Base-by-base conservation (phyloP, 2,329 filamentous ascomycete genomes). In the Falciphora oryzae region DNA sequence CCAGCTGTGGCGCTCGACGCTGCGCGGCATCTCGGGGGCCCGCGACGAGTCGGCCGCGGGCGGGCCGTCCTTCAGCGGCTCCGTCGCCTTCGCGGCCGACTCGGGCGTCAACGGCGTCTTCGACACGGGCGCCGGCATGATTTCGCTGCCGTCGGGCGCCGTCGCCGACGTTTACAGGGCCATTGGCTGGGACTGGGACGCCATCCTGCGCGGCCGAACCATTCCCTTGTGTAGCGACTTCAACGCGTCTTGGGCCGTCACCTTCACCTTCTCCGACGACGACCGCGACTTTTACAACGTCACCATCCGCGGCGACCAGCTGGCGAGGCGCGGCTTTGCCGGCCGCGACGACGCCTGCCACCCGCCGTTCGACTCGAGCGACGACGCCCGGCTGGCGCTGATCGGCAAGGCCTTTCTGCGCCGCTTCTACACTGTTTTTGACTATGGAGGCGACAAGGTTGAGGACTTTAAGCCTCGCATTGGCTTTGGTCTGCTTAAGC, bases 141-240 rank as follows among this genome's bases (percentile, higher is more conserved):
- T 74, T 65, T 65, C 63, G 1, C 68, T 78, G 18, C 72, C 75
- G 0, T 59, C 64, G 7, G 63, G 64, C n/a, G 60, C 68, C 25
- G 68, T 74, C 18, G 65, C 69, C 1, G 64, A 65, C 0, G 66
- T 77, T 50, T 77, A 77, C 67, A 66, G 67, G 35, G 71, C 73
- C 0, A 73, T 77, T 31, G 75, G 75, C 2, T 72, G 73, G 75
- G 75, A 76, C 72, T 75, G 68, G 67, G 73, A 69, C 0, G 71
- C 71, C 1, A 73, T 77, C 62, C 35, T 73, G 11, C 59, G 59
- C 0, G 69, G 69, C 32, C 65, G 74, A 0, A 68, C 72, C 58
- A 65, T 76, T 59, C 75, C 74, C 7, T 65, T 73, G 28, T 77
- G 76, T 69, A 69, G 63, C 67, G 75, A 77, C 50, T 76, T 77